A percentile compares a stretch with the other conserved stretches of the same genome.
Conservation (phyloP, 805 yeast species). For the Suhomyces sp. region DNA sequence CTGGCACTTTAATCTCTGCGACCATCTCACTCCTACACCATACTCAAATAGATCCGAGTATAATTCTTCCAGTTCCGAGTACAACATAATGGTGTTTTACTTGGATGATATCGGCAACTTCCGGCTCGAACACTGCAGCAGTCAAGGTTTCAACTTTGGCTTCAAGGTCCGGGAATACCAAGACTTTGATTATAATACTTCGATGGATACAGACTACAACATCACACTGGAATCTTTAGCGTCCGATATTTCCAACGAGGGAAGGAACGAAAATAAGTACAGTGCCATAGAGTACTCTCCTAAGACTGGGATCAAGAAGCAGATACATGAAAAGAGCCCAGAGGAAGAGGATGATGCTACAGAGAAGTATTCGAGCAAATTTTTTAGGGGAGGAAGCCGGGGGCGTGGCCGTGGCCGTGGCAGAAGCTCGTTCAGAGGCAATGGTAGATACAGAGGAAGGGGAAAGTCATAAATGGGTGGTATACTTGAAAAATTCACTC, state of each 20-base stretch:
- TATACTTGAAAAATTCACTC: background rate
- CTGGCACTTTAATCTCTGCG: slow-evolving; percentile 78
- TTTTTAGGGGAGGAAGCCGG: slow-evolving; percentile 11
- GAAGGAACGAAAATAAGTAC: background rate
- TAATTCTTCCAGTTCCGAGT: slow-evolving; percentile 7
- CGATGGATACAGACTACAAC: background rate
- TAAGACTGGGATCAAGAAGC: slow-evolving; percentile 1
- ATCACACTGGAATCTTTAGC: background rate
- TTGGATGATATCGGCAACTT: slow-evolving; percentile 44
- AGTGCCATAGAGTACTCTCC: slow-evolving; percentile 2
- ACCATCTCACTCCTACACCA: slow-evolving; percentile 24
- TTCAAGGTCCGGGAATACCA: slow-evolving; percentile 32
- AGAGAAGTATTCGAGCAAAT: background rate
- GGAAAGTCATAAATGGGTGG: background rate
- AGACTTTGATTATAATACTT: slow-evolving; percentile 4
- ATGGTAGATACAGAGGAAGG: slow-evolving; percentile 4
- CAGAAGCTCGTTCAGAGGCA: slow-evolving; percentile 13
- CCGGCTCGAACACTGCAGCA: slow-evolving; percentile 45
- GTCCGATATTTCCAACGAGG: background rate
- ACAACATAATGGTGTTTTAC: slow-evolving; percentile 48
- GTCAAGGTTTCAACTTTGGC: slow-evolving; percentile 64
- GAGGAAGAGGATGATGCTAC: slow-evolving; percentile 8
- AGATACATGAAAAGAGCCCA: slow-evolving; percentile 2
- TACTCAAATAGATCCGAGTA: background rate
- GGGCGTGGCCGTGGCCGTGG: slow-evolving; percentile 12